Evolutionary conservation across 768 basidiomycete species (phyloP), one percentile per base, ranked within the genome.

Genomic region (Suillus americanus): DNA sequence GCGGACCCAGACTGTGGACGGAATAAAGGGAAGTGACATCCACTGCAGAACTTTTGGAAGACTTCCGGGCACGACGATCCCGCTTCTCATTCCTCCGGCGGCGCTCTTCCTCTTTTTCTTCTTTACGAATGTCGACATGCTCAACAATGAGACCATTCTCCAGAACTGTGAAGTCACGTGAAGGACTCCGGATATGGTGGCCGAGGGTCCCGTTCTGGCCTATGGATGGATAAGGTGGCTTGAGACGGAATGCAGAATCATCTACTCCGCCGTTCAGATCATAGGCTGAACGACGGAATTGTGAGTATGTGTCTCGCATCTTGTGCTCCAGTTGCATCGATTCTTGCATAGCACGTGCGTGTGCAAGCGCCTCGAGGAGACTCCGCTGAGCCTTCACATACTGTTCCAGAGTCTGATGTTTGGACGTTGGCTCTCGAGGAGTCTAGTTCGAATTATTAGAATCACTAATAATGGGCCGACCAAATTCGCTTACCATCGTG

Each of bases 121-220:
- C 92, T 67, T 82, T 88, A 38, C 88, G 86, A 23, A 95, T 86
- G 74, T 95, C 86, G 43, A 95, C 90, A 65, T 92, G 90, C 70
- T 96, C 94, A 9, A 95, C 89, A 61, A 94, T 91, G 83, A 95
- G 88, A 3, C 93, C 93, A 67, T 92, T 95, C 75, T 94, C 90
- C 25, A 96, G 84, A 12, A 95, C 79, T 0, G 92, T 92, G 16
- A 92, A 82, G 62, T 94, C 90, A 40, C 90, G 85, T 46, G 87
- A 87, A 62, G 86, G 83, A 25, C 79, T 81, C 37, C 83, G 84
- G 33, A 77, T 77, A 54, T 79, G 76, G 16, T 77, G 72, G n/a
- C 75, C 78, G 46, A 70, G 43, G 5, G 77, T 63, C 16, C 77
- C 73, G 5, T 83, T 80, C 10, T 72, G 63, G 18, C 72, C 70